These are phyloP conservation scores for Fusarium illudens DNA, from an alignment of 2,329 filamentous ascomycete species.

Conservation along the genomic window DNA sequence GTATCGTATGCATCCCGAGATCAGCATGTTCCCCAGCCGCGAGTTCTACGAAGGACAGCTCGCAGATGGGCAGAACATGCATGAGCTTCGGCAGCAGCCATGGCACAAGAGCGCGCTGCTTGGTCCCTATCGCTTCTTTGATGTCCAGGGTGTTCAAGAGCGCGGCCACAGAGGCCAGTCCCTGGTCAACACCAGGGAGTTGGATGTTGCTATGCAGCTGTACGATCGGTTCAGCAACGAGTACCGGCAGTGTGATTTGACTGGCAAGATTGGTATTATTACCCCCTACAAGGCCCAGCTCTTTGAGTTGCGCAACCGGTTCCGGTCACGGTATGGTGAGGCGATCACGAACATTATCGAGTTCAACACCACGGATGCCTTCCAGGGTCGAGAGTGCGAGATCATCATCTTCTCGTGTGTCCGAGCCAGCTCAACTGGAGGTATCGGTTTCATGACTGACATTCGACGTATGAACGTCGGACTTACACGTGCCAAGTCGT, in stretches of 20 bases:
- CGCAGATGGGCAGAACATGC: constrained; percentile 87
- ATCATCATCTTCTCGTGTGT: constrained; percentile 99
- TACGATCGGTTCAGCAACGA: constrained; percentile 82
- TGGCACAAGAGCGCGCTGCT: constrained; percentile 88
- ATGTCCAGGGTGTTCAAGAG: constrained; percentile 88
- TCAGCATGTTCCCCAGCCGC: constrained; percentile 87
- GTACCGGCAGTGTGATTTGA: constrained; percentile 73
- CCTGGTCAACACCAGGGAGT: constrained; percentile 85
- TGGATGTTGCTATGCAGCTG: constrained; percentile 85
- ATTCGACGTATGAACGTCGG: constrained; percentile 99
- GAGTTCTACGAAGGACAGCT: constrained; percentile 93
- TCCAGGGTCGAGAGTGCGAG: constrained; percentile 95
- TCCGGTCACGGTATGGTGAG: constrained; percentile 76
- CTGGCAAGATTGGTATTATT: constrained; percentile 92
- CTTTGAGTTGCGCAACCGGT: constrained; percentile 78
- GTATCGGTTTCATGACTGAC: constrained; percentile 97
- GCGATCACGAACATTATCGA: constrained; percentile 81
- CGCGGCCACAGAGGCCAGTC: constrained; percentile 86
- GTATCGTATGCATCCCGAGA: constrained; percentile 99
- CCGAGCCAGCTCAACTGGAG: constrained; percentile 87
- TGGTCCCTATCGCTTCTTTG: constrained; percentile 95
- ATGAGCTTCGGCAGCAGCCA: constrained; percentile 73
- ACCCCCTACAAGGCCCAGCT: constrained; percentile 98
- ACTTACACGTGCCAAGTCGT: constrained; percentile 94
- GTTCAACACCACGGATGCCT: constrained; percentile 99